phyloP scores from a whole-genome alignment of 2,329 filamentous ascomycete species.

The Sporothrix schenckii region DNA sequence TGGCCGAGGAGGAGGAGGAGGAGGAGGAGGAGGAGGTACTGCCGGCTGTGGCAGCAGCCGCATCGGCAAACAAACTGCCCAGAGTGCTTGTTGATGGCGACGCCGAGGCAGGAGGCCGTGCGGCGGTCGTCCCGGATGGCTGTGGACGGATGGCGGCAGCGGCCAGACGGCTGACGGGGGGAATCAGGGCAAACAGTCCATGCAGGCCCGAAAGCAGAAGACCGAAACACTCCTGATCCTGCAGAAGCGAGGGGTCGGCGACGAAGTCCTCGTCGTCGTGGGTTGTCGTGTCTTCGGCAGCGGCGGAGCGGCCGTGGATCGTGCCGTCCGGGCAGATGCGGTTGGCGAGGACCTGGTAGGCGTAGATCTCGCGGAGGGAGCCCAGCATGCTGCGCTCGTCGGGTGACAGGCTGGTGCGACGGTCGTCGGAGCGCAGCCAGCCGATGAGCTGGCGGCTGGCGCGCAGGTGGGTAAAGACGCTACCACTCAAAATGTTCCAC shows the following conservation, averaged over 20 bases:
- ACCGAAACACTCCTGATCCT: slow-evolving; percentile 34
- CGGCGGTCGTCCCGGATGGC: background rate
- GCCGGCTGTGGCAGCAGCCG: background rate
- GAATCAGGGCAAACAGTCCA: slow-evolving; percentile 35
- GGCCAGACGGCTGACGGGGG: slow-evolving; percentile 32
- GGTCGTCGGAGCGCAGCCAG: slow-evolving; percentile 38
- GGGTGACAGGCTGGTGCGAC: slow-evolving; percentile 3
- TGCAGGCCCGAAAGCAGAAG: slow-evolving; percentile 35
- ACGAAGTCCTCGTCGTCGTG: slow-evolving; percentile 36
- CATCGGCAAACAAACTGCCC: slow-evolving; percentile 9
- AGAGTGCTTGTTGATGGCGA: background rate
- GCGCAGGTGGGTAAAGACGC: slow-evolving; percentile 36
- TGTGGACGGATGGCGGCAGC: slow-evolving; percentile 1
- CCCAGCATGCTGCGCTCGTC: slow-evolving; percentile 34
- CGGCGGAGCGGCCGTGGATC: slow-evolving; percentile 25
- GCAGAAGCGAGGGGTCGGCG: slow-evolving; percentile 32
- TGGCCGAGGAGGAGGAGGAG: background rate
- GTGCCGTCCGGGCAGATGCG: slow-evolving; percentile 33
- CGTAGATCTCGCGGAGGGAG: slow-evolving; percentile 36
- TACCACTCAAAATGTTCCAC: slow-evolving; percentile 34
- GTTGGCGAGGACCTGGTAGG: slow-evolving; percentile 35
- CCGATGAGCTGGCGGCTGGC: slow-evolving; percentile 37
- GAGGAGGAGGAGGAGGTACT: background rate
- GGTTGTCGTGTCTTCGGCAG: slow-evolving; percentile 5
- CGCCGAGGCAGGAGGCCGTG: background rate